Base-by-base conservation (phyloP, 495 filamentous ascomycete genomes). In the Aspergillus cavernicola region DNA sequence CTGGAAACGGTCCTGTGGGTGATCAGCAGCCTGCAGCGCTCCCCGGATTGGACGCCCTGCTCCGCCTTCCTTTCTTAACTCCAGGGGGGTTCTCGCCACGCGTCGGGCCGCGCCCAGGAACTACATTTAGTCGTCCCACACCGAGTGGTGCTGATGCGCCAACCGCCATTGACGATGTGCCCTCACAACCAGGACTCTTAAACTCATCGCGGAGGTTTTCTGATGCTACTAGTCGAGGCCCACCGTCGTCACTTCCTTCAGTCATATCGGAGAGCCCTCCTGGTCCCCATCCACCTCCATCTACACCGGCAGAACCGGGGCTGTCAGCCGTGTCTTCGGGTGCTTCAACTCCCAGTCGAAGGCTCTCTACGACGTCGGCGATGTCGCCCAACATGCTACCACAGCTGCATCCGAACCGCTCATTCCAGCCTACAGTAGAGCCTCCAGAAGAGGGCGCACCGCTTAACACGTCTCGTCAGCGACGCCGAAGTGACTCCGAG, bases 241-340 rank as follows among this genome's bases (percentile, higher is more conserved):
- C 53, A 8, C 60, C 62, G 4, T 64, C 70, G 19, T 71, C 66
- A 22, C 56, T 66, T 23, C 68, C 78, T 41, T 61, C 71, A 18
- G 60, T 65, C 4, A 59, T 80, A 36, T 77, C 80, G 3, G 84
- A 85, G 48, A 78, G 81, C 18, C 79, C 83, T 16, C 74, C 80
- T 11, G 85, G 83, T 16, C 82, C 83, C 24, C 70, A 80, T 47
- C 85, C 85, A 23, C 85, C 85, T 20, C 85, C 85, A 4, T 84
- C 85, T 11, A 87, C 85, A 4, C 85, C 85, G 3, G 85, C 85
- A 31, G 85, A 85, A 39, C 77, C 77, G 9, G 80, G 75, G 2
- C 53, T 85, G 18, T 83, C 81, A 41, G 74, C 77, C 22, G 76
- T 80, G 16, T 81, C 81, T 28, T 83, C 78, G 18, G 80, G 77